phyloP scores from a whole-genome alignment of 108 stramenopile genomes.

The Seminavis robusta region DNA sequence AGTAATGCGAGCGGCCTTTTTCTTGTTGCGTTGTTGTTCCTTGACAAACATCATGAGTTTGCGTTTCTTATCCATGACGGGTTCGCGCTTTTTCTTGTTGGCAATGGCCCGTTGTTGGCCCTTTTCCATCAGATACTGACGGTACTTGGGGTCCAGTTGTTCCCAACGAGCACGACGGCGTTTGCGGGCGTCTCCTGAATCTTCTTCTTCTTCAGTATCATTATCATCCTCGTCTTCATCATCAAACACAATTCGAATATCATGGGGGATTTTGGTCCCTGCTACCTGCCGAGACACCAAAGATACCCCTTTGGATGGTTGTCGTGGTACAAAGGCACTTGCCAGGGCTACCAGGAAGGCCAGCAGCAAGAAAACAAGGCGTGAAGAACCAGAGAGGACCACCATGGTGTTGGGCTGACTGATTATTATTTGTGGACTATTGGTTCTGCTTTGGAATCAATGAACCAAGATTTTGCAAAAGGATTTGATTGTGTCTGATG shows the following conservation, averaged over 20 bases:
- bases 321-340: no score
- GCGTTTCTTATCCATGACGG: constrained; percentile 57
- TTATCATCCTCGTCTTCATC: constrained; percentile 30
- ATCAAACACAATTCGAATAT: neutral
- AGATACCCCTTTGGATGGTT: no score
- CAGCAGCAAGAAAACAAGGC: no score
- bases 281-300: no score
- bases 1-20: constrained; percentile 40
- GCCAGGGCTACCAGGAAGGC: no score
- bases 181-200: constrained; percentile 5
- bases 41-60: constrained; percentile 54
- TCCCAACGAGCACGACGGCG: constrained; percentile 50
- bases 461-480: no score
- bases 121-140: constrained; percentile 53
- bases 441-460: no score
- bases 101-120: constrained; percentile 69
- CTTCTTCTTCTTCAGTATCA: constrained; percentile 6
- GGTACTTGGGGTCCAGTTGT: constrained; percentile 60
- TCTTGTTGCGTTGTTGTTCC: constrained; percentile 51
- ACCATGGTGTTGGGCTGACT: no score
- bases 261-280: no score
- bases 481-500: no score
- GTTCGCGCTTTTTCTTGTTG: constrained; percentile 77
- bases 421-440: no score
- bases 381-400: no score